Percentiles rank a stretch among this genome's conserved stretches.
Evolutionary conservation across 768 basidiomycete genomes (phyloP).

Genomic region (Trichaptum fuscoviolaceum): DNA sequence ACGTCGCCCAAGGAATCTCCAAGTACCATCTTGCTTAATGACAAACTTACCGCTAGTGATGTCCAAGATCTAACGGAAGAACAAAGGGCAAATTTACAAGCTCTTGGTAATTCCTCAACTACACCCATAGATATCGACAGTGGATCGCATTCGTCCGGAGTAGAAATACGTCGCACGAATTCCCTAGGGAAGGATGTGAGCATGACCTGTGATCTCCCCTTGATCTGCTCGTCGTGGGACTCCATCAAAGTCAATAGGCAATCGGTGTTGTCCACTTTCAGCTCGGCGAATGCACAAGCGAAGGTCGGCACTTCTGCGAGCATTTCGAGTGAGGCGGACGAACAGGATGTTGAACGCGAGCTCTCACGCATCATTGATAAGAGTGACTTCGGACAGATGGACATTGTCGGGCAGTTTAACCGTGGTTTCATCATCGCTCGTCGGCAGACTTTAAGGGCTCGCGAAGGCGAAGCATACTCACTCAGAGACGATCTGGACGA

Average conservation of each 20-base stretch:
- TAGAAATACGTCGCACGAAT: background rate
- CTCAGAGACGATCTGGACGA: slow-evolving; percentile 54
- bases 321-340: slow-evolving; percentile 38
- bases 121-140: background rate
- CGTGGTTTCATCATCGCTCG: slow-evolving; percentile 89
- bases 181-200: background rate
- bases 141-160: background rate
- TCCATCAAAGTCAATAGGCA: background rate
- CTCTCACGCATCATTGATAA: slow-evolving; percentile 86
- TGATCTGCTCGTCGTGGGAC: background rate
- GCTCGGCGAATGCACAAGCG: background rate
- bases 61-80: background rate
- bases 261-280: background rate
- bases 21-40: background rate
- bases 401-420: slow-evolving; percentile 91
- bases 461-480: slow-evolving; percentile 1
- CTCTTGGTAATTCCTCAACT: background rate
- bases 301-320: slow-evolving; percentile 15
- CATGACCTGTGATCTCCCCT: background rate
- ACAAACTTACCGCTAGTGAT: background rate
- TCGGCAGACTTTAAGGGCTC: slow-evolving; percentile 32
- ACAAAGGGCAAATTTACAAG: background rate
- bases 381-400: slow-evolving; percentile 78
- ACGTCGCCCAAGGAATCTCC: background rate
- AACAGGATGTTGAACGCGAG: slow-evolving; percentile 52